Evolutionary conservation across 371 early-diverging fungal genomes (phyloP), one percentile per base, ranked within the genome.

Genomic region (Syncephalastrum contaminatum): DNA sequence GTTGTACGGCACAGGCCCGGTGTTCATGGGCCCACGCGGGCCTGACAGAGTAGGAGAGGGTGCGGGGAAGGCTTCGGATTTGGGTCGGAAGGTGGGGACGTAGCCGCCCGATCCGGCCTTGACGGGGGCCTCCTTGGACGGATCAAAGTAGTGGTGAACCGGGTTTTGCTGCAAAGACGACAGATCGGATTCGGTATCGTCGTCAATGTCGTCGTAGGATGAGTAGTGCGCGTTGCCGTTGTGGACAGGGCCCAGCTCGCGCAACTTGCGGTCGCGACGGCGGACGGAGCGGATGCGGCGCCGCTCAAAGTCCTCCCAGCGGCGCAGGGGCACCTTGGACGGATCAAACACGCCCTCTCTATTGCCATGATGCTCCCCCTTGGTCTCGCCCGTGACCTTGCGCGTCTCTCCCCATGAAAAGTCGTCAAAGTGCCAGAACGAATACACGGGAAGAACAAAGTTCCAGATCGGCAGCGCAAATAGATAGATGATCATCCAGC

Each of bases 401-500:
- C 77, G 62, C 10, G 96, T 96, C 65, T 94, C 91, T 47, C 97
- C 96, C 97, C 99, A 99, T 2, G 92, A 89, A 63, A 99, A 98
- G 73, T 99, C 98, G 72, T 99, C 99, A 76, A 99, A 96, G 71
- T 97, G 95, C 99, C 99, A 99, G 75, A 90, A 96, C 1, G 97
- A 88, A 73, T 99, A 99, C 2, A 93, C 73, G 0, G 99, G 99
- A 25, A 99, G 76, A 48, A 94, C 79, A 62, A 97, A 89, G 64
- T 96, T 93, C 95, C 96, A 98, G 20, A 99, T 83, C 1, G 99
- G 99, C 30, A 95, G 74, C 8, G 95, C 95, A 51, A 88, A 46
- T 18, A 97, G 73, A 62, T 96, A 97, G 24, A 95, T 76, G 44
- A 91, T 42, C 85, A 95, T 90, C 95, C 96, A 97, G 30, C 80